Evolutionary conservation across 495 filamentous ascomycete genomes (phyloP), one percentile per base, ranked within the genome.

Genomic region (Neurospora sp.): DNA sequence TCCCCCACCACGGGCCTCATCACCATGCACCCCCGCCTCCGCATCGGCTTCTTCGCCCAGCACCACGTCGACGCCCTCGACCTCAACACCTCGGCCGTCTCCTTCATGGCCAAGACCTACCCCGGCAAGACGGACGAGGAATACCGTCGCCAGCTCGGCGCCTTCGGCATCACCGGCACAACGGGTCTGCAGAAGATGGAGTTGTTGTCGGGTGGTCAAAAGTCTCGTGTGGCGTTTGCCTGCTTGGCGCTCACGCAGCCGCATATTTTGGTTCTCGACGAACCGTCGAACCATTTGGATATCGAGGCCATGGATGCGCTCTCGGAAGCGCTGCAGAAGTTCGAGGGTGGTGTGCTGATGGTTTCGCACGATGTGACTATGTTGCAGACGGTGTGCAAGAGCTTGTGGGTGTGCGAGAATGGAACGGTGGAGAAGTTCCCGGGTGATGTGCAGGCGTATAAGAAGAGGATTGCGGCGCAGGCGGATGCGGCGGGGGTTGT

Each of bases 301-400:
- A 98, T 99, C 78, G 96, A 99, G 81, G 96, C 96, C 73, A 99
- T 99, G 96, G 96, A 99, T 84, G 96, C 96, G 12, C 83, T 99
- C 18, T 89, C 91, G 1, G 88, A 90, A 46, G 96, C 96, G 35
- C 87, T 99, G 70, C 86, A 89, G 76, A 88, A 90, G 74, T 99
- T 98, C 82, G 87, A 96, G 83, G 96, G 96, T 60, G 96, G 96
- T 76, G 95, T 98, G 75, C 85, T 99, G 71, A 98, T 99, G 95
- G 96, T 99, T 49, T 96, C 93, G 73, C 96, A 99, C 90, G 96
- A 99, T 81, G 96, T 99, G 42, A 98, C 96, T 0, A 98, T 98
- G 95, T 82, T 84, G 79, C 94, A 96, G 85, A 97, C 91, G 74
- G 96, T 99, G 20, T 99, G 96, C 81, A 93, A 85, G 39, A 95